Evolutionary conservation across 2,329 filamentous ascomycete genomes (phyloP).

Genomic region (Aspergillus calidoustus): DNA sequence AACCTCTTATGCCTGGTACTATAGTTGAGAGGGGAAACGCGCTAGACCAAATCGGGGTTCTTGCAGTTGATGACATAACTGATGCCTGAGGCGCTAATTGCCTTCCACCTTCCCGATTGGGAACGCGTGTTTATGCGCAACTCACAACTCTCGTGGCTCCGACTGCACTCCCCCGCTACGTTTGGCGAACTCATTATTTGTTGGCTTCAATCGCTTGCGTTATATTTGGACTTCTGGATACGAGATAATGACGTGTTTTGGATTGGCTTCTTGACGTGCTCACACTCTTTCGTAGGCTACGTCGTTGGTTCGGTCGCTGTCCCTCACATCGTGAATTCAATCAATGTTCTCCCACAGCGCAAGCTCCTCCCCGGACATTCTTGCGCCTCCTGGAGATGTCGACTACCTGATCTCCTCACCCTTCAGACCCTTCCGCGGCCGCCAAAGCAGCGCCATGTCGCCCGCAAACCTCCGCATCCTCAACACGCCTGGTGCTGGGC

Average conservation of each 20-base stretch:
- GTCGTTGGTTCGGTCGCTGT: constrained; percentile 17
- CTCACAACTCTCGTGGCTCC: neutral
- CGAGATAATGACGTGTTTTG: constrained; percentile 15
- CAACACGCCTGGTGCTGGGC: constrained; percentile 35
- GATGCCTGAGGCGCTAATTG: constrained; percentile 11
- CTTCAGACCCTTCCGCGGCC: constrained; percentile 42
- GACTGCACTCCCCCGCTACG: neutral
- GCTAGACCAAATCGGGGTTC: neutral
- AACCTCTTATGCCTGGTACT: too few species aligned
- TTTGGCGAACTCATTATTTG: neutral
- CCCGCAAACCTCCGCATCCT: constrained; percentile 38
- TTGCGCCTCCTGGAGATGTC: constrained; percentile 47
- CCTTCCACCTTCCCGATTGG: constrained; percentile 36
- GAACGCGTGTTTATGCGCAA: constrained; percentile 42
- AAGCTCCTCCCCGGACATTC: constrained; percentile 49
- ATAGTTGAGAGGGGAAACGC: neutral
- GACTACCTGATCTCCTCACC: constrained; percentile 50
- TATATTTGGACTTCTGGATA: constrained; percentile 3
- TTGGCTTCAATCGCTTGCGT: constrained; percentile 1
- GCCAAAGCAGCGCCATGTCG: constrained; percentile 44
- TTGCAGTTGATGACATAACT: constrained; percentile 19
- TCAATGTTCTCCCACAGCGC: constrained; percentile 40
- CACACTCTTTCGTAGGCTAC: constrained; percentile 6
- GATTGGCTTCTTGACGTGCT: constrained; percentile 7
- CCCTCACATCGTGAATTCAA: constrained; percentile 30